These are phyloP conservation scores for Gonium pectorale DNA, from an alignment of 139 green algal genomes.

Conservation along the genomic window DNA sequence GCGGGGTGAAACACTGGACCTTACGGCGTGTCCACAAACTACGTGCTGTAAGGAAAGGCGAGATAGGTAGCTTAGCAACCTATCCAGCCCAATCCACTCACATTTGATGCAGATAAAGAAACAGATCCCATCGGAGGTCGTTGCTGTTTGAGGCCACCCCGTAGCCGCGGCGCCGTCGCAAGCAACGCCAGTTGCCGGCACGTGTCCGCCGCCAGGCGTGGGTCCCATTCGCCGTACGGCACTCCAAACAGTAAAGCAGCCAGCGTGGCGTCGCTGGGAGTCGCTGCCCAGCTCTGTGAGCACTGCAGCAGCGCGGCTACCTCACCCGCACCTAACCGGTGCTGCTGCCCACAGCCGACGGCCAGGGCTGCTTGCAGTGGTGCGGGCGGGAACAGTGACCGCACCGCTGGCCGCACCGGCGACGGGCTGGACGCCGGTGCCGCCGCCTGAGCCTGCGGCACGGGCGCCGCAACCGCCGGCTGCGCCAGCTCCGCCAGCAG, in stretches of 20 bases:
- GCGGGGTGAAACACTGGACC: too few relatives aligned
- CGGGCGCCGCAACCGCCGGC: background rate
- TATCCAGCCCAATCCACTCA: too few relatives aligned
- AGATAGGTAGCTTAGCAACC: too few relatives aligned
- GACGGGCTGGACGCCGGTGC: background rate
- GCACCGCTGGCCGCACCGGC: background rate
- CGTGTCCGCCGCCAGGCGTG: background rate
- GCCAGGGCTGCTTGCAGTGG: too few relatives aligned
- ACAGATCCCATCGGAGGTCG: background rate
- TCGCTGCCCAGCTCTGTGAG: constrained; percentile 1
- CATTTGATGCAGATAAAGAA: too few relatives aligned
- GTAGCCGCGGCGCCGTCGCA: background rate
- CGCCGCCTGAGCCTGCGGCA: background rate
- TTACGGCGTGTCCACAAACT: too few relatives aligned
- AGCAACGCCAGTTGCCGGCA: constrained; percentile 11
- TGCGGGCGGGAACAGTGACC: too few relatives aligned
- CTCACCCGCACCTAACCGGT: too few relatives aligned
- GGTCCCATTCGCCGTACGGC: background rate
- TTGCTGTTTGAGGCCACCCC: background rate
- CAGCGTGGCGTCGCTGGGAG: constrained; percentile 15
- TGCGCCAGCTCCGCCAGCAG: background rate
- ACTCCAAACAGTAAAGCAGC: constrained; percentile 8
- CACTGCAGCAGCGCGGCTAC: constrained; percentile 23
- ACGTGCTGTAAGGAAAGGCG: too few relatives aligned
- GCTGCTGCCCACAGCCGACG: too few relatives aligned